A percentile compares a stretch with the other conserved stretches of the same genome.
phyloP scores from a whole-genome alignment of 73 alveolate genomes.

The Durusdinium trenchii region DNA sequence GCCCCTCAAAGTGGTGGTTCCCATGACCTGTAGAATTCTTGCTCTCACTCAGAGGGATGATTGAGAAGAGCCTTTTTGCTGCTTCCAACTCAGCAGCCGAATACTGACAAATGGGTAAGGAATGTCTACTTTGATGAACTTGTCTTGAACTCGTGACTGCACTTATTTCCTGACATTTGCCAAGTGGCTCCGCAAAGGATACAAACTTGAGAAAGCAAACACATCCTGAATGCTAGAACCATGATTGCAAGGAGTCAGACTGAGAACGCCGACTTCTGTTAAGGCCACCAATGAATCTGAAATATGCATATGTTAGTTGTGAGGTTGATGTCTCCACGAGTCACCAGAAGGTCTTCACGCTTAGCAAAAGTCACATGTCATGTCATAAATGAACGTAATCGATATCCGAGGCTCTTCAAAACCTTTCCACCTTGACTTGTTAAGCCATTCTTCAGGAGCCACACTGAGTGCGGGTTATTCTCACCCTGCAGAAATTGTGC shows the following conservation, averaged over 20 bases:
- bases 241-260: too few relatives aligned
- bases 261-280: not conserved
- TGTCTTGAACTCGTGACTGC: not conserved
- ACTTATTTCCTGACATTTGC: not conserved
- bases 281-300: too few relatives aligned
- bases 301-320: too few relatives aligned
- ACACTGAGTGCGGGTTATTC: constrained; percentile 74
- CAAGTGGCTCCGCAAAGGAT: constrained; percentile 75
- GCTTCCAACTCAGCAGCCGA: not conserved
- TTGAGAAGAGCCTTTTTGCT: not conserved
- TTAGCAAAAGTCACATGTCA: too few relatives aligned
- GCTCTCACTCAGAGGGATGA: not conserved
- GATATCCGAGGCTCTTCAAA: not conserved
- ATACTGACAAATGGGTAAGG: too few relatives aligned
- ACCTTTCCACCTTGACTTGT: constrained; percentile 18
- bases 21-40: not conserved
- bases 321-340: too few relatives aligned
- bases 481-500: constrained; percentile 89
- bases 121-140: not conserved
- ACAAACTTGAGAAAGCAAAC: constrained; percentile 67
- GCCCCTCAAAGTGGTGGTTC: constrained; percentile 32
- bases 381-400: too few relatives aligned
- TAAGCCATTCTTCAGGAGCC: constrained; percentile 27
- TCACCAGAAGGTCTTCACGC: too few relatives aligned
- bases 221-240: constrained; percentile 14